Conservation (phyloP, 768 basidiomycete genomes). For the Lyophyllum decastes region DNA sequence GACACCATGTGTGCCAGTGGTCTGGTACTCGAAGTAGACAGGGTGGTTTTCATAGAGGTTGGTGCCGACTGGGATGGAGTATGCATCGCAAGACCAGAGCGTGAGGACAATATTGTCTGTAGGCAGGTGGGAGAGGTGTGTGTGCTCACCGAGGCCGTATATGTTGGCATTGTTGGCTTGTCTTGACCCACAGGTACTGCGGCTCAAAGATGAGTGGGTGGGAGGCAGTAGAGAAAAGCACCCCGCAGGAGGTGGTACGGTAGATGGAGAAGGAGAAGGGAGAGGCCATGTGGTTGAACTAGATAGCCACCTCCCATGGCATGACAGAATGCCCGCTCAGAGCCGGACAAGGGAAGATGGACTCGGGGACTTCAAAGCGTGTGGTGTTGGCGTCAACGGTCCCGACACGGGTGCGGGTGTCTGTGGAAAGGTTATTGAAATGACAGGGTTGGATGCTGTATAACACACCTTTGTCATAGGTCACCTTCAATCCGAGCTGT, state of each 20-base stretch:
- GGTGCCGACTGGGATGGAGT: slow-evolving; percentile 54
- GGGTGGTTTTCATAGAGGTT: slow-evolving; percentile 78
- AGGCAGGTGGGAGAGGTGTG: slow-evolving; percentile 61
- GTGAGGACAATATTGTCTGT: slow-evolving; percentile 48
- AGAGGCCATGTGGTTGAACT: slow-evolving; percentile 58
- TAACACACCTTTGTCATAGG: slow-evolving; percentile 57
- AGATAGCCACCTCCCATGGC: slow-evolving; percentile 41
- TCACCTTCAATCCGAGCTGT: slow-evolving; percentile 49
- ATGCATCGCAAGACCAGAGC: slow-evolving; percentile 69
- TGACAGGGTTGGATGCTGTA: neutral
- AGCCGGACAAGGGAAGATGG: slow-evolving; percentile 57
- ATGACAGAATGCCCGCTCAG: slow-evolving; percentile 23
- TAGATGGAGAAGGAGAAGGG: slow-evolving; percentile 65
- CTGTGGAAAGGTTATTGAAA: slow-evolving; percentile 27
- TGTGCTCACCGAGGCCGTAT: slow-evolving; percentile 77
- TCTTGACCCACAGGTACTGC: slow-evolving; percentile 76
- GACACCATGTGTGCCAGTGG: slow-evolving; percentile 68
- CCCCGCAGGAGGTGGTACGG: slow-evolving; percentile 48
- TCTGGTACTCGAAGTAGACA: slow-evolving; percentile 70
- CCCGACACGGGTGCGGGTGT: slow-evolving; percentile 62
- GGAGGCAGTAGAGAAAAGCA: slow-evolving; percentile 61
- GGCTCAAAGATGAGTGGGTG: slow-evolving; percentile 74
- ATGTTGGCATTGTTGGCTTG: slow-evolving; percentile 58
- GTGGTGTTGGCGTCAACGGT: slow-evolving; percentile 49
- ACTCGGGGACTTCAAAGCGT: slow-evolving; percentile 68